phyloP scores from a whole-genome alignment of 2,329 filamentous ascomycete species.

The Chaetothyriales sp. region DNA sequence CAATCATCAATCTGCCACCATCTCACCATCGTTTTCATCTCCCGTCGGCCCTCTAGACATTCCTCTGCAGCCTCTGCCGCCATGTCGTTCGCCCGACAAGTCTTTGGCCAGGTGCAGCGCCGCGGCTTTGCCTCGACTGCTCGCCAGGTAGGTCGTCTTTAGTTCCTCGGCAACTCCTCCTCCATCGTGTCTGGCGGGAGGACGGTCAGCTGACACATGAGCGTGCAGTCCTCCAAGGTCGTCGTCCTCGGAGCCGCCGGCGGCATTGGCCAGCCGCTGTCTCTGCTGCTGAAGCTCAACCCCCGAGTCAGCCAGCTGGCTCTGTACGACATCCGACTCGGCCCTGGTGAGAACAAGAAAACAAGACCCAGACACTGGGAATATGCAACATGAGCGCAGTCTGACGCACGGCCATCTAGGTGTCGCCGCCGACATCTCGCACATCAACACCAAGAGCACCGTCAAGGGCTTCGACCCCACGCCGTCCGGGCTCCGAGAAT shows the following conservation, averaged over 20 bases:
- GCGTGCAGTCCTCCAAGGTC: slow-evolving; percentile 77
- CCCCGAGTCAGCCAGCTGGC: slow-evolving; percentile 84
- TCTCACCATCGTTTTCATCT: not conserved
- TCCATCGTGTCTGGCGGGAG: not conserved
- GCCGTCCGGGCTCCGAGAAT: slow-evolving; percentile 58
- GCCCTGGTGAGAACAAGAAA: slow-evolving; percentile 61
- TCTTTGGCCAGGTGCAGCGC: slow-evolving; percentile 48
- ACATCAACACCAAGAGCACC: slow-evolving; percentile 97
- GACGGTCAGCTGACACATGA: not conserved
- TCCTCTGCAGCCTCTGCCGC: not conserved
- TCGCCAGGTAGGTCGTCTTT: slow-evolving; percentile 48
- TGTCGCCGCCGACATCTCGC: slow-evolving; percentile 94
- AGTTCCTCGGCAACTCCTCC: slow-evolving; percentile 4
- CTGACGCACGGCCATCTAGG: slow-evolving; percentile 38
- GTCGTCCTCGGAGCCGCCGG: slow-evolving; percentile 91
- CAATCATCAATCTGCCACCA: not conserved
- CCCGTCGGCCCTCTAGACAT: slow-evolving; percentile 1
- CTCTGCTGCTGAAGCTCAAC: slow-evolving; percentile 97
- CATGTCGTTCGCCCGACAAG: slow-evolving; percentile 18
- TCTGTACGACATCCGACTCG: slow-evolving; percentile 94
- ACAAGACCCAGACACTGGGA: not conserved
- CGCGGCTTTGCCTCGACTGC: slow-evolving; percentile 71
- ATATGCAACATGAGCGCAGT: slow-evolving; percentile 1
- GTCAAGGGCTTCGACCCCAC: slow-evolving; percentile 81
- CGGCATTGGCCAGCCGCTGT: slow-evolving; percentile 96